phyloP scores from a whole-genome alignment of 2,329 filamentous ascomycete genomes.

The Neopestalotiopsis rosae region DNA sequence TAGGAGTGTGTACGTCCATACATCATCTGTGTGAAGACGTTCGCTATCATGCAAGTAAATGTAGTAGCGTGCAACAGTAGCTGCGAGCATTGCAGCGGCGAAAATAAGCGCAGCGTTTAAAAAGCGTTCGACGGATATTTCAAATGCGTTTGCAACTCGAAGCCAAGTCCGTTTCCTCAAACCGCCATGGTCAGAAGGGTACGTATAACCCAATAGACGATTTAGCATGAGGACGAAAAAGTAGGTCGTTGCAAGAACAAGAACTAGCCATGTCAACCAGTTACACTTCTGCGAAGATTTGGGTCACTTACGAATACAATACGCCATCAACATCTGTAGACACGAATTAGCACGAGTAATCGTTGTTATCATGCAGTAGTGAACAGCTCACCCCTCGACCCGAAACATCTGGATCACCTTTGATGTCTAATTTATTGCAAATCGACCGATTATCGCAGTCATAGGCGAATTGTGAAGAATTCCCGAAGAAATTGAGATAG shows the following conservation, averaged over 20 bases:
- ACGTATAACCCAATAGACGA: fast-evolving
- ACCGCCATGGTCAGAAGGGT: not conserved
- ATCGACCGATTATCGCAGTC: too few species aligned
- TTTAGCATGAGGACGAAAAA: not conserved
- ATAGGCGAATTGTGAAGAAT: too few species aligned
- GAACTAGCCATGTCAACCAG: not conserved
- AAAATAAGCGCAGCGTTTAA: not conserved
- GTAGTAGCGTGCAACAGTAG: not conserved
- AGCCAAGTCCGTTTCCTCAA: not conserved
- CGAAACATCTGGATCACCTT: too few species aligned
- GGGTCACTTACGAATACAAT: not conserved
- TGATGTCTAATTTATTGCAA: too few species aligned
- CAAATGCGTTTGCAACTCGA: not conserved
- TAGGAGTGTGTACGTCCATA: not conserved
- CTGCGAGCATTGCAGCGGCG: not conserved
- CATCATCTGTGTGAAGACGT: not conserved
- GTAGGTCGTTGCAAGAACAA: not conserved
- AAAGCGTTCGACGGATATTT: not conserved
- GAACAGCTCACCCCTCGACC: too few species aligned
- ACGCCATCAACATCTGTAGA: not conserved
- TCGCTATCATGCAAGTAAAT: not conserved
- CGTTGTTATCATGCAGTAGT: too few species aligned
- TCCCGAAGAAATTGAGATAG: too few species aligned
- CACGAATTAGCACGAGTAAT: too few species aligned
- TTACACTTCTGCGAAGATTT: not conserved